Conservation (phyloP, 1,139 yeast genomes). For the Yueomyces sp. region DNA sequence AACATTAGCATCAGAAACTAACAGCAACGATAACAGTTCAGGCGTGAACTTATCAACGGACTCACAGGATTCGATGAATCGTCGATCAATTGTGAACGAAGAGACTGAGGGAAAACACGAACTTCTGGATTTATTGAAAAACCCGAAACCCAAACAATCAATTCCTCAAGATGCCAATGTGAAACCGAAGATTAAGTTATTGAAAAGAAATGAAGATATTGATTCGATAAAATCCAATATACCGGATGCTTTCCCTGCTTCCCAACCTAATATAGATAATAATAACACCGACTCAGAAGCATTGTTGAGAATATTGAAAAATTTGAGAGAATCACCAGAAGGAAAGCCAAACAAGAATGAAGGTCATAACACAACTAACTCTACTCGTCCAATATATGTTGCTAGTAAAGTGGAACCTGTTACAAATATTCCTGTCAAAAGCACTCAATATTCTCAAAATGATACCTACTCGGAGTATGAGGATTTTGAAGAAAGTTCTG, state of each 20-base stretch:
- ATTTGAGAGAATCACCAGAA: background rate
- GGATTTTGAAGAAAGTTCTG: constrained; percentile 16
- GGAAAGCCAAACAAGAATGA: background rate
- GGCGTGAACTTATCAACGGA: background rate
- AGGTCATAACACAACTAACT: too few relatives aligned
- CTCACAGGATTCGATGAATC: background rate
- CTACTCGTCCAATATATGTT: background rate
- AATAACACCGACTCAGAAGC: background rate
- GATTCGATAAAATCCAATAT: background rate
- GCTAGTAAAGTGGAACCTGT: too few relatives aligned
- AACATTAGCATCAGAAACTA: constrained; percentile 21
- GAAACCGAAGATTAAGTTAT: constrained; percentile 1
- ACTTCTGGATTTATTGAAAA: background rate
- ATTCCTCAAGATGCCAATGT: background rate
- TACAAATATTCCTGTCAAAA: too few relatives aligned
- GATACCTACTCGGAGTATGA: constrained; percentile 10
- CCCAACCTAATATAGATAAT: too few relatives aligned
- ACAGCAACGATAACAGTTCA: background rate
- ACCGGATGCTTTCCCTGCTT: too few relatives aligned
- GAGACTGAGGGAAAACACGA: background rate
- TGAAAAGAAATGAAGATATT: background rate
- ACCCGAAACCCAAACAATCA: background rate
- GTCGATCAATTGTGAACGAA: background rate
- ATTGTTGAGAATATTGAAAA: constrained; percentile 1
- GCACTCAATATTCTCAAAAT: background rate